Conservation (phyloP, 768 basidiomycete species). For the Ramaria sp. region DNA sequence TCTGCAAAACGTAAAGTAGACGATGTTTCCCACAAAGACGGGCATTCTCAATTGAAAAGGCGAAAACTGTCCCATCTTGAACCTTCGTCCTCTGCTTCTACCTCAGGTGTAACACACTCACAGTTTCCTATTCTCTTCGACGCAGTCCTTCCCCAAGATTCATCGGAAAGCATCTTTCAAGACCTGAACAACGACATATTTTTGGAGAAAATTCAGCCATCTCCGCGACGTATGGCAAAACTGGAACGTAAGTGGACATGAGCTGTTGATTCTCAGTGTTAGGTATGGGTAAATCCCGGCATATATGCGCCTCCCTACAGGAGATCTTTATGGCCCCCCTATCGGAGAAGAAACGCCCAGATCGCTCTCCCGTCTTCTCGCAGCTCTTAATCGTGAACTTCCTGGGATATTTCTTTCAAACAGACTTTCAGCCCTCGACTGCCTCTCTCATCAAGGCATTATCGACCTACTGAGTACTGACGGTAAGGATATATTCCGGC, state of each 20-base stretch:
- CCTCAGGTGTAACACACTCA: background rate
- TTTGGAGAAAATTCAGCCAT: background rate
- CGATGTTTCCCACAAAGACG: background rate
- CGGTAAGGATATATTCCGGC: background rate
- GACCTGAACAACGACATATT: background rate
- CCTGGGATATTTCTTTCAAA: slow-evolving; percentile 39
- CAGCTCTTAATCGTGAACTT: slow-evolving; percentile 29
- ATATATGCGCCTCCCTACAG: slow-evolving; percentile 17
- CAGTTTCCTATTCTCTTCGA: background rate
- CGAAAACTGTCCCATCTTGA: background rate
- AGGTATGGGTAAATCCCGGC: background rate
- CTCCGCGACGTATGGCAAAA: background rate
- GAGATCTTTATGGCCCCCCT: slow-evolving; percentile 29
- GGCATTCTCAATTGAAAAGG: background rate
- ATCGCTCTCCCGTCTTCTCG: slow-evolving; percentile 25
- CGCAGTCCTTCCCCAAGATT: background rate
- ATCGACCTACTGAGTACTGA: slow-evolving; percentile 19
- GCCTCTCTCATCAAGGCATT: slow-evolving; percentile 31
- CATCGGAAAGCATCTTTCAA: background rate
- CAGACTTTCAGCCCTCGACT: slow-evolving; percentile 23
- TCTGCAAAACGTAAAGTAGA: background rate
- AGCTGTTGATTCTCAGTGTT: background rate
- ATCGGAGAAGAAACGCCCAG: slow-evolving; percentile 32
- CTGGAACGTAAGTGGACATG: background rate
- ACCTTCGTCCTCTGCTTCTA: background rate